phyloP scores from a whole-genome alignment of 2,329 filamentous ascomycete species.

The Pseudogymnoascus sp. region DNA sequence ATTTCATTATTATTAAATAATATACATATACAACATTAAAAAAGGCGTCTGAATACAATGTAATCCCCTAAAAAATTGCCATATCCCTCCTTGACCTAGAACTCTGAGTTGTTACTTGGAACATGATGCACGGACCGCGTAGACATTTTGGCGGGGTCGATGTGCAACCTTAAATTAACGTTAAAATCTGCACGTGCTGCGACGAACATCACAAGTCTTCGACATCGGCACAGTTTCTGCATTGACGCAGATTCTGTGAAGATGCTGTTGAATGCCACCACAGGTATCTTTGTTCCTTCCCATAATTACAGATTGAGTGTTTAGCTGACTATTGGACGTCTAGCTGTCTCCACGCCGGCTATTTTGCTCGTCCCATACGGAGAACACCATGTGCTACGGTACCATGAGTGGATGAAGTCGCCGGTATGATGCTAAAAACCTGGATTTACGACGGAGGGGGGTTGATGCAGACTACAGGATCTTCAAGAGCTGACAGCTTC shows the following conservation, averaged over 20 bases:
- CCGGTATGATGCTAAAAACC: conserved; percentile 44
- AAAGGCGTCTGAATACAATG: too few relatives aligned
- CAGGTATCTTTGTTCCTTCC: conserved; percentile 17
- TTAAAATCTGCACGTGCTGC: background rate
- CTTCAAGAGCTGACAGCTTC: conserved; percentile 82
- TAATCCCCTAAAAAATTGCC: too few relatives aligned
- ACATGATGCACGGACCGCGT: background rate
- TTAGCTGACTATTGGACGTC: conserved; percentile 16
- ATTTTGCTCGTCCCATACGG: conserved; percentile 79
- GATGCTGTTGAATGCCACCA: conserved; percentile 29
- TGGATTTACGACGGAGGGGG: conserved; percentile 24
- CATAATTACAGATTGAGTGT: background rate
- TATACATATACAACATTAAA: background rate
- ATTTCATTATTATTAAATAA: background rate
- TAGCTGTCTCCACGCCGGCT: conserved; percentile 58
- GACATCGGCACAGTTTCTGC: background rate
- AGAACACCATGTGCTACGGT: conserved; percentile 67
- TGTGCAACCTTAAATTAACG: background rate
- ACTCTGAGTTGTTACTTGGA: too few relatives aligned
- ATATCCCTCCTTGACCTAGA: too few relatives aligned
- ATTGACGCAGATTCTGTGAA: background rate
- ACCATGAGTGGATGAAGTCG: conserved; percentile 82
- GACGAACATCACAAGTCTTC: background rate
- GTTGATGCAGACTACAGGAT: conserved; percentile 36
- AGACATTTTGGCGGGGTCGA: background rate